phyloP scores from a whole-genome alignment of 352 stramenopile genomes.

The Phytophthora megakarya region DNA sequence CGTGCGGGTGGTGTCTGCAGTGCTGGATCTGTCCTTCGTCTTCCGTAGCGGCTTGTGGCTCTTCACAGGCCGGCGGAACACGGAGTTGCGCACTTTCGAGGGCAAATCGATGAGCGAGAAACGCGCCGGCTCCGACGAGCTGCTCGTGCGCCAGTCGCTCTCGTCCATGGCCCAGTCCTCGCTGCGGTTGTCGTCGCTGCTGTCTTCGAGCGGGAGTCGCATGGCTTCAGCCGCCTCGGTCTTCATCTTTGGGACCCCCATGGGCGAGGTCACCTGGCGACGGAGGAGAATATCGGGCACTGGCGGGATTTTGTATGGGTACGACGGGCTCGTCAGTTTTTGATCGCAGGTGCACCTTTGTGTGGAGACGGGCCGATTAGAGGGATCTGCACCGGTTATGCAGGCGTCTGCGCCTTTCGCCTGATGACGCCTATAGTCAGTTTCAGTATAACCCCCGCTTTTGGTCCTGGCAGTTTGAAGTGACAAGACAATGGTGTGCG shows the following conservation, averaged over 20 bases:
- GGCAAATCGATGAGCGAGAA: constrained; percentile 57
- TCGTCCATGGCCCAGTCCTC: constrained; percentile 49
- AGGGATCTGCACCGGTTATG: constrained; percentile 10
- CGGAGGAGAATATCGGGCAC: constrained; percentile 10
- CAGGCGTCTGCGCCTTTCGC: constrained; percentile 21
- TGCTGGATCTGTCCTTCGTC: constrained; percentile 39
- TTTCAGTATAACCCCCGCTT: constrained; percentile 11
- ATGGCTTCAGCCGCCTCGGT: not conserved
- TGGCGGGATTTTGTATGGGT: constrained; percentile 16
- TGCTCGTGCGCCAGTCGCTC: constrained; percentile 58
- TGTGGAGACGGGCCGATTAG: constrained; percentile 2
- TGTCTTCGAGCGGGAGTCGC: constrained; percentile 11
- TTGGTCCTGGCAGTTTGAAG: not conserved
- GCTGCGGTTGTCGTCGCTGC: constrained; percentile 43
- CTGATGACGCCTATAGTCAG: constrained; percentile 8
- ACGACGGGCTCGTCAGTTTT: constrained; percentile 23
- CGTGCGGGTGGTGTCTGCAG: constrained; percentile 32
- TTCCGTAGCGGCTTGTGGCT: constrained; percentile 16
- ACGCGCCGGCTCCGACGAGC: constrained; percentile 43
- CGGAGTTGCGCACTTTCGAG: constrained; percentile 45
- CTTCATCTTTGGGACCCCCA: constrained; percentile 32
- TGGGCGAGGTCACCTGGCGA: not conserved
- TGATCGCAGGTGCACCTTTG: constrained; percentile 20
- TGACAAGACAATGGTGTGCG: not conserved
- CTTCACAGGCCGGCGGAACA: constrained; percentile 36